Conservation (phyloP, 2,329 filamentous ascomycete species). For the Colletotrichum caudatum region DNA sequence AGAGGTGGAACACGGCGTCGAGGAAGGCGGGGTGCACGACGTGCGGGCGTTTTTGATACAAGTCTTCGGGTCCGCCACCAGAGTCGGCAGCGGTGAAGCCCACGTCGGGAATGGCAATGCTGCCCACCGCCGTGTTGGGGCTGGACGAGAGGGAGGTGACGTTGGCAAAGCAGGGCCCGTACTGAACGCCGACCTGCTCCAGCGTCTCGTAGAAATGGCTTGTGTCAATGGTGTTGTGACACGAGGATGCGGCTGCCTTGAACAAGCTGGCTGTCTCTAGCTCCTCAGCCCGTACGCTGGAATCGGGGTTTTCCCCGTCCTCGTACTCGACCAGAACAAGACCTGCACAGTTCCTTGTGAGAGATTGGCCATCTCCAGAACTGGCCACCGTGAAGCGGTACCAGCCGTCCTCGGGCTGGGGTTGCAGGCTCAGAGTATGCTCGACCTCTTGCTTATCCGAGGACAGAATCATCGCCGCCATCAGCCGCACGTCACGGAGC, state of each 20-base stretch:
- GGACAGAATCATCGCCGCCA: slow-evolving; percentile 27
- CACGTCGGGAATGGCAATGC: background rate
- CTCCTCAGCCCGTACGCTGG: background rate
- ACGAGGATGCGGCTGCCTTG: background rate
- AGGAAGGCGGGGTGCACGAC: slow-evolving; percentile 5
- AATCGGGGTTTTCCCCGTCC: background rate
- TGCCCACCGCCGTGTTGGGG: background rate
- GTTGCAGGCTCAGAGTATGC: background rate
- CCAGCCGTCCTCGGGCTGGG: background rate
- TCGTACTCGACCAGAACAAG: background rate
- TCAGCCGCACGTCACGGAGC: slow-evolving; percentile 42
- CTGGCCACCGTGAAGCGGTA: background rate
- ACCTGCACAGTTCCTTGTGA: background rate
- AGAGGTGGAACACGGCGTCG: background rate
- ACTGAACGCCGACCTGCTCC: slow-evolving; percentile 31
- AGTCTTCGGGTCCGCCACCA: background rate
- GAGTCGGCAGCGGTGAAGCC: background rate
- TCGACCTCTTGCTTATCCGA: background rate
- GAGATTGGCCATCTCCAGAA: background rate
- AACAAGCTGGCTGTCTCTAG: background rate
- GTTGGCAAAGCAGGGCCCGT: slow-evolving; percentile 34
- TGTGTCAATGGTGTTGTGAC: background rate
- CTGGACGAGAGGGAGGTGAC: slow-evolving; percentile 5
- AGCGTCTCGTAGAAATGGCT: slow-evolving; percentile 27
- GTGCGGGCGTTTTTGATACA: background rate